phyloP scores from a whole-genome alignment of 257 asterid species.

The Misopates orontium region DNA sequence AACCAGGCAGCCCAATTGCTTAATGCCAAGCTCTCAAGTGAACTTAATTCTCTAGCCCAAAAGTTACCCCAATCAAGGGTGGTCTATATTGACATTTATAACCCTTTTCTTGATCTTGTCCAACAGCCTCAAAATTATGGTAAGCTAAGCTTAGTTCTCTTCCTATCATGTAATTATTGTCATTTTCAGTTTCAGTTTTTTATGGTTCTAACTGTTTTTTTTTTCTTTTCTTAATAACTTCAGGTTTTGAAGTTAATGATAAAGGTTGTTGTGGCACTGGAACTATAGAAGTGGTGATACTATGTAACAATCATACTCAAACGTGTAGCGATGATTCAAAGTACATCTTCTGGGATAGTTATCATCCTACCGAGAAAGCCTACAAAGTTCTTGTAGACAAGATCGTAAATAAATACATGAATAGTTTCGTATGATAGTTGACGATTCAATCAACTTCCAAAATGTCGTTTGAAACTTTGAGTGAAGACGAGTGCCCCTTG shows the following conservation, averaged over 20 bases:
- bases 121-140: slow-evolving; percentile 36
- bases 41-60: slow-evolving; percentile 25
- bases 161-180: background rate
- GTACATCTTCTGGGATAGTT: slow-evolving; percentile 20
- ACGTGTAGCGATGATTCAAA: slow-evolving; percentile 7
- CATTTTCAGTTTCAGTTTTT: no score
- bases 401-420: slow-evolving; percentile 5
- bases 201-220: background rate
- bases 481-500: background rate
- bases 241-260: slow-evolving; percentile 24
- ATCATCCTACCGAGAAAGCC: slow-evolving; percentile 8
- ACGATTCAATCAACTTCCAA: background rate
- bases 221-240: background rate
- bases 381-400: background rate
- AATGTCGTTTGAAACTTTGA: background rate
- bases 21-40: slow-evolving; percentile 35
- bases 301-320: slow-evolving; percentile 5
- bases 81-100: slow-evolving; percentile 30
- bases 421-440: background rate
- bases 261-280: slow-evolving; percentile 21
- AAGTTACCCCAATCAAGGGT: slow-evolving; percentile 26
- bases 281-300: slow-evolving; percentile 1
- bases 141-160: background rate
- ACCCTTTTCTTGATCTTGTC: slow-evolving; percentile 36
- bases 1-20: slow-evolving; percentile 43